Conservation (phyloP, 306 rosid species). For the Begonia fuchsioides region DNA sequence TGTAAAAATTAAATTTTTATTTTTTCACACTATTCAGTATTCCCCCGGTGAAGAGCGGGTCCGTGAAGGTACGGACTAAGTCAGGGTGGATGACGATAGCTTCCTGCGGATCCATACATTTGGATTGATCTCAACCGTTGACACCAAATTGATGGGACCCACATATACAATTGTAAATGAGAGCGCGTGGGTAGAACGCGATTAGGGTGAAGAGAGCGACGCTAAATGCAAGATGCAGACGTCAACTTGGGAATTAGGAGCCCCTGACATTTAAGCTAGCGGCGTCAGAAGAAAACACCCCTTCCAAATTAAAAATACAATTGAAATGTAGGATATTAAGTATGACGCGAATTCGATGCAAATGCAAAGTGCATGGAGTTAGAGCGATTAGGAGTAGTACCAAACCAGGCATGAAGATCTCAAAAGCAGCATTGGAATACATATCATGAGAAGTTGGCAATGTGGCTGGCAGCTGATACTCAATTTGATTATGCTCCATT, state of each 20-base stretch:
- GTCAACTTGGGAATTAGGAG: slow-evolving; percentile 46
- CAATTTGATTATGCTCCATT: no score
- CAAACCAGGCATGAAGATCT: no score
- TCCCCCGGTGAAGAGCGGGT: not conserved
- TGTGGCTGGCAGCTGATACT: no score
- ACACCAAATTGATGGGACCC: not conserved
- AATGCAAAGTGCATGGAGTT: no score
- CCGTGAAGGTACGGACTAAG: not conserved
- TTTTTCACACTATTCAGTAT: not conserved
- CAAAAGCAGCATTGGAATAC: no score
- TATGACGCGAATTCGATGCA: no score
- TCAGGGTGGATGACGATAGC: not conserved
- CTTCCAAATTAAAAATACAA: no score
- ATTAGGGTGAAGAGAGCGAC: slow-evolving; percentile 1
- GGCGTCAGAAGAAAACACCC: not conserved
- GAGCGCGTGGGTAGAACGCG: slow-evolving; percentile 1
- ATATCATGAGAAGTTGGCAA: no score
- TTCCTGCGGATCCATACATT: not conserved
- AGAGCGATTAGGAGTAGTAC: no score
- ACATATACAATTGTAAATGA: no score
- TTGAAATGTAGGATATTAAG: no score
- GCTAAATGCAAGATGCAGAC: slow-evolving; percentile 24
- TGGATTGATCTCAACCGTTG: not conserved
- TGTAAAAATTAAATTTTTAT: not conserved
- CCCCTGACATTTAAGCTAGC: slow-evolving; percentile 11